Conservation (phyloP, 352 stramenopile species). For the Phytophthora cryptogea region DNA sequence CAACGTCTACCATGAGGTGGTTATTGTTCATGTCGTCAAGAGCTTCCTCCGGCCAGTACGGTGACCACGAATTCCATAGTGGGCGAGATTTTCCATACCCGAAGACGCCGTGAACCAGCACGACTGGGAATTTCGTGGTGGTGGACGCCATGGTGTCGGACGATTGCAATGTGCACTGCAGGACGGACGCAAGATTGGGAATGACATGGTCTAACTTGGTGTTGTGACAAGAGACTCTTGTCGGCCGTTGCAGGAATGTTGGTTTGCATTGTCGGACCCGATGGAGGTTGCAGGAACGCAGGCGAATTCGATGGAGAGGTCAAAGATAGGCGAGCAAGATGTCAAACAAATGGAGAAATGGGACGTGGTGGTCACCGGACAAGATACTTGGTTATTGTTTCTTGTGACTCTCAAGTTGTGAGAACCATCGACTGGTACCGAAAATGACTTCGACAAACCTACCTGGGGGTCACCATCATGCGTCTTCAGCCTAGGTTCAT, state of each 20-base stretch:
- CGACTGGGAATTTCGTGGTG: constrained; percentile 51
- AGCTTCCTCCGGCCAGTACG: constrained; percentile 61
- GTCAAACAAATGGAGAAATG: too few relatives aligned
- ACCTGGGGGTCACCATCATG: too few relatives aligned
- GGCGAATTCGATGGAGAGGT: background rate
- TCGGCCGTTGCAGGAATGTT: constrained; percentile 15
- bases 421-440: too few relatives aligned
- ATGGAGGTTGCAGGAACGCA: constrained; percentile 7
- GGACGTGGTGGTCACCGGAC: too few relatives aligned
- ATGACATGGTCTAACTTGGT: constrained; percentile 2
- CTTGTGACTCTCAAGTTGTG: too few relatives aligned
- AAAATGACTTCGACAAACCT: too few relatives aligned
- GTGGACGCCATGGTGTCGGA: constrained; percentile 17
- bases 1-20: constrained; percentile 57
- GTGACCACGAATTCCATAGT: constrained; percentile 46
- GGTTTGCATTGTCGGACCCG: constrained; percentile 17
- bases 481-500: background rate
- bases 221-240: background rate
- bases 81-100: constrained; percentile 53
- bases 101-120: constrained; percentile 70
- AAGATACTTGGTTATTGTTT: too few relatives aligned
- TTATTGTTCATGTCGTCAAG: constrained; percentile 47
- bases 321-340: constrained; percentile 1
- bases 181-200: constrained; percentile 7
- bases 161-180: constrained; percentile 5